Percentiles rank a stretch among this genome's conserved stretches.
phyloP scores from a whole-genome alignment of 2,329 filamentous ascomycete genomes.

The Escovopsis sp. region DNA sequence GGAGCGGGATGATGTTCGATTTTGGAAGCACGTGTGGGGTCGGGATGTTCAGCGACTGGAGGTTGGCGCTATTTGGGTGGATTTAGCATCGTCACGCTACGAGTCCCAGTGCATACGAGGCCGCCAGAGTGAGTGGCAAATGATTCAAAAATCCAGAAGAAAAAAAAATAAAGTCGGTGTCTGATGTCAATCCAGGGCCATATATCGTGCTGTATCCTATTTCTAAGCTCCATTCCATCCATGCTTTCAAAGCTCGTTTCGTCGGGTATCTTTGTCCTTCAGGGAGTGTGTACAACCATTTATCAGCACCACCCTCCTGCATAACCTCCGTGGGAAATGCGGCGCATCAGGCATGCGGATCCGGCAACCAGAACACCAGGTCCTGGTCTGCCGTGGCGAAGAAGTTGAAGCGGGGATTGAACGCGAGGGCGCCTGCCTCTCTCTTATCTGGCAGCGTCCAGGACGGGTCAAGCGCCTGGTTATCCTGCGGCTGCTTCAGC shows the following conservation, averaged over 20 bases:
- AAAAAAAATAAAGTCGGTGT: too few relatives aligned
- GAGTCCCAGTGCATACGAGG: too few relatives aligned
- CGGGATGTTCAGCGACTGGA: background rate
- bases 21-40: background rate
- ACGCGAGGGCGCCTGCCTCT: constrained; percentile 62
- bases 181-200: too few relatives aligned
- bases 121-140: too few relatives aligned
- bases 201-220: too few relatives aligned
- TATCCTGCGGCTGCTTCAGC: constrained; percentile 37
- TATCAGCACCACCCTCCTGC: too few relatives aligned
- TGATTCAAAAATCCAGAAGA: too few relatives aligned
- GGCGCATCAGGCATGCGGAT: constrained; percentile 36
- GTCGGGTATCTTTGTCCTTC: too few relatives aligned
- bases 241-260: too few relatives aligned
- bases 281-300: too few relatives aligned
- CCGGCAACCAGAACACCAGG: constrained; percentile 62
- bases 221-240: too few relatives aligned
- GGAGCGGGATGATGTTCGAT: background rate
- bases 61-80: background rate
- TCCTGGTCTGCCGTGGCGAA: constrained; percentile 83
- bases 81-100: background rate
- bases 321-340: too few relatives aligned
- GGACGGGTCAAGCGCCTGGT: constrained; percentile 46
- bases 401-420: constrained; percentile 86
- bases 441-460: constrained; percentile 51